Base-by-base conservation (phyloP, 768 basidiomycete genomes). In the Leccinellum albellum region DNA sequence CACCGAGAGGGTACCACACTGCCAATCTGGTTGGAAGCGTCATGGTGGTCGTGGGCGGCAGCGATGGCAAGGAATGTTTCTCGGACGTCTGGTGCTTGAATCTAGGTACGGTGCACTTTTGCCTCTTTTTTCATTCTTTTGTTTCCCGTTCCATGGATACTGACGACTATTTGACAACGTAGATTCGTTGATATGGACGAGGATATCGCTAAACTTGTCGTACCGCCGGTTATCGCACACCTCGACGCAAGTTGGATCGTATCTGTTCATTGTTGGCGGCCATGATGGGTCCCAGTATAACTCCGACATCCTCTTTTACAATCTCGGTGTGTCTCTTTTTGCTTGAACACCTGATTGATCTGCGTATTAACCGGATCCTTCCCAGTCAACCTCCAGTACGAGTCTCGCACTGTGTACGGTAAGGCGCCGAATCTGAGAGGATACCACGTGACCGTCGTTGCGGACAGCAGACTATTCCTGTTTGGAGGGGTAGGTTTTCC, bases 1-100 rank as follows among this genome's bases (percentile, higher is more conserved):
- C 76, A 6, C 77, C 86, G 20, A 78, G 91, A 54, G 95, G 94
- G 0, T 98, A 98, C 66, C 94, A 97, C 72, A 89, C 91, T 0
- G 89, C 93, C 33, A 95, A 93, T 66, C 75, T 97, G 28, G 82
- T 96, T 6, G 87, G 87, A 28, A 85, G 88, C 61, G 81, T 88
- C 56, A 94, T 96, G 88, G 79, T 98, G 46, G 77, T 98, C 29
- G 78, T 94, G 28, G 96, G 96, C 1, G 95, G 96, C 2, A 93
- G 91, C 61, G 94, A 97, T 69, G 94, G 94, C 4, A 82, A 82
- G 55, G 88, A 91, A 60, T 91, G 88, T 55, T 97, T 94, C 66
- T 85, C 84, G 14, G 92, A 97, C 66, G 82, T 98, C 0, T 94
- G 91, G 85, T 85, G 86, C 61, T 72, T 98, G 56, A 84, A 95